These are phyloP conservation scores for Phoenix dactylifera DNA, from an alignment of 176 grass and related monocot species.

Conservation along the genomic window DNA sequence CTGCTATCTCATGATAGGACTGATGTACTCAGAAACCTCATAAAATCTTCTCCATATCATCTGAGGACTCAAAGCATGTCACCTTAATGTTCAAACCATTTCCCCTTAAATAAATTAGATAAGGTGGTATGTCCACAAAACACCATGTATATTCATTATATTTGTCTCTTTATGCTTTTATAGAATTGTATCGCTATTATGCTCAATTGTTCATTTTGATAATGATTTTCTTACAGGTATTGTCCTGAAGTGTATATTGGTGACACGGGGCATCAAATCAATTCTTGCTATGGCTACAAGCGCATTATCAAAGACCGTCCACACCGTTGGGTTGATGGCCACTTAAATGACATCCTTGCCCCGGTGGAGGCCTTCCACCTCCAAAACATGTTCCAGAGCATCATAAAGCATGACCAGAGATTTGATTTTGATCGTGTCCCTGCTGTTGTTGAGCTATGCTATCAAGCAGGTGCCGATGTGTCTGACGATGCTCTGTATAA, in stretches of 20 bases:
- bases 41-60: too few relatives aligned
- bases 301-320: conserved; percentile 37
- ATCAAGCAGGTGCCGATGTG: conserved; percentile 66
- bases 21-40: too few relatives aligned
- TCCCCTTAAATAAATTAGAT: too few relatives aligned
- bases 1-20: too few relatives aligned
- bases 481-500: conserved; percentile 20
- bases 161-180: too few relatives aligned
- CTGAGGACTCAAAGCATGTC: too few relatives aligned
- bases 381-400: conserved; percentile 47
- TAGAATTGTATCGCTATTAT: too few relatives aligned
- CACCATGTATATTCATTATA: too few relatives aligned
- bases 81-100: too few relatives aligned
- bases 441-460: conserved; percentile 70
- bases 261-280: conserved; percentile 47
- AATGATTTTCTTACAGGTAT: conserved; percentile 40
- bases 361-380: conserved; percentile 65
- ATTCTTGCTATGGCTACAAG: conserved; percentile 67
- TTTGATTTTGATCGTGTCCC: conserved; percentile 63
- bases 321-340: conserved; percentile 47
- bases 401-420: conserved; percentile 79
- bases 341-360: conserved; percentile 55
- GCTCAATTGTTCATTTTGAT: background rate
- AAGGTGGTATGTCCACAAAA: too few relatives aligned
- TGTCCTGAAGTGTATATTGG: conserved; percentile 77